phyloP scores from a whole-genome alignment of 257 asterid species.

The Sherardia arvensis region DNA sequence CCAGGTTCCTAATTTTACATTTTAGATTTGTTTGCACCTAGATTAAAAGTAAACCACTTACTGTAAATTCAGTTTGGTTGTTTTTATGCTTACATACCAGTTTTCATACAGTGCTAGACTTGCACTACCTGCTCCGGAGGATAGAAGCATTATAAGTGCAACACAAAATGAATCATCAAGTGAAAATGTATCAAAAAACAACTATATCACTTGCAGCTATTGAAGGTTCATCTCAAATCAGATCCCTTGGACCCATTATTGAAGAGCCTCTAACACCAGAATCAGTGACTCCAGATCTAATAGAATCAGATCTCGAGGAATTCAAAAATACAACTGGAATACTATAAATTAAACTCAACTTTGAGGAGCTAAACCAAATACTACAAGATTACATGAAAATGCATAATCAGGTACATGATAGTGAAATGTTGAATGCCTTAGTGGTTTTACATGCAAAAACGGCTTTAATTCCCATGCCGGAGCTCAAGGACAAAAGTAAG shows the following conservation, averaged over 20 bases:
- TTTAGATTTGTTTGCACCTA: background rate
- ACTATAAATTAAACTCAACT: constrained; percentile 75
- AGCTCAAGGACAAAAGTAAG: constrained; percentile 69
- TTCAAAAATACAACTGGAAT: constrained; percentile 60
- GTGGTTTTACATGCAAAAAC: constrained; percentile 76
- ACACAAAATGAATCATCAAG: constrained; percentile 34
- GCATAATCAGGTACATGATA: constrained; percentile 50
- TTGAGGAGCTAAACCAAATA: constrained; percentile 69
- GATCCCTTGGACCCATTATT: constrained; percentile 49
- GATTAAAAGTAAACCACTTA: background rate
- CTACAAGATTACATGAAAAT: constrained; percentile 55
- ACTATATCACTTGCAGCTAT: constrained; percentile 51
- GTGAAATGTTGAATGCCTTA: constrained; percentile 69
- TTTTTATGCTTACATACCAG: constrained; percentile 12
- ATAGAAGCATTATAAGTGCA: constrained; percentile 43
- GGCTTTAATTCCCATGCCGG: constrained; percentile 83
- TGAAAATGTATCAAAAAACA: constrained; percentile 27
- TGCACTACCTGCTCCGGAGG: constrained; percentile 83
- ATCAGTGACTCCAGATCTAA: constrained; percentile 25
- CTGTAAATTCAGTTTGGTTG: background rate
- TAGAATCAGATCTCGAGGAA: constrained; percentile 56
- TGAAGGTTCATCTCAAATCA: no score
- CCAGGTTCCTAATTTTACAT: constrained; percentile 21
- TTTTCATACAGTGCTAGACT: constrained; percentile 68
- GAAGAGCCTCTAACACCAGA: no score